Conservation (phyloP, 768 basidiomycete genomes). For the Multifurca ochricompacta region DNA sequence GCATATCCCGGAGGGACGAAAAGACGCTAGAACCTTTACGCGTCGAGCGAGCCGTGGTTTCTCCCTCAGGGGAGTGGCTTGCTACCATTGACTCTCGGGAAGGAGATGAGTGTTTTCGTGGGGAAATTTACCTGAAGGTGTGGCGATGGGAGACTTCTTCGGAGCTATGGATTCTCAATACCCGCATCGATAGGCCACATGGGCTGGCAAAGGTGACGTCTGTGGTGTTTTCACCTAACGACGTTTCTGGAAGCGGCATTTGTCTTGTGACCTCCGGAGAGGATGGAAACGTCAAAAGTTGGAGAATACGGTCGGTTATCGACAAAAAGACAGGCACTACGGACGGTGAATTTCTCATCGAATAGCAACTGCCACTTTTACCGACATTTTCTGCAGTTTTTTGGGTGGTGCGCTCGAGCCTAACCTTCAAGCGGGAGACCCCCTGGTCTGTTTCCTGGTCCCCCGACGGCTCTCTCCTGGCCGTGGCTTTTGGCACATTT, state of each 20-base stretch:
- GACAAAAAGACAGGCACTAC: conserved; percentile 35
- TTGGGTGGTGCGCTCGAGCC: conserved; percentile 75
- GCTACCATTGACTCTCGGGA: conserved; percentile 78
- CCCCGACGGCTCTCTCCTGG: conserved; percentile 77
- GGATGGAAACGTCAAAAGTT: conserved; percentile 73
- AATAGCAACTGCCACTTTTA: not conserved
- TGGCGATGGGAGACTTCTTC: conserved; percentile 77
- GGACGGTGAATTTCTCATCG: conserved; percentile 40
- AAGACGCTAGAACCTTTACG: conserved; percentile 65
- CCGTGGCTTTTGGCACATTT: conserved; percentile 56
- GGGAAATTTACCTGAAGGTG: conserved; percentile 77
- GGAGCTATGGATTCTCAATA: conserved; percentile 69
- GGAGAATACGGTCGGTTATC: conserved; percentile 51
- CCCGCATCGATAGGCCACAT: conserved; percentile 85
- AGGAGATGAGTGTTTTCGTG: conserved; percentile 54
- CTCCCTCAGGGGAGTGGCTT: conserved; percentile 77
- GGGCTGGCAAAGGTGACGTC: conserved; percentile 53
- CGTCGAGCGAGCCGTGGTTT: conserved; percentile 64
- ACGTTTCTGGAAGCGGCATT: conserved; percentile 26
- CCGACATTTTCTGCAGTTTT: conserved; percentile 37
- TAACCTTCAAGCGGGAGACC: conserved; percentile 57
- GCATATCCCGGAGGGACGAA: conserved; percentile 75
- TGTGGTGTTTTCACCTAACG: conserved; percentile 57
- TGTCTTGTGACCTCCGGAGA: conserved; percentile 66
- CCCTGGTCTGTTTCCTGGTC: conserved; percentile 73